Conservation (phyloP, 805 yeast species). For the Candida golubevii region DNA sequence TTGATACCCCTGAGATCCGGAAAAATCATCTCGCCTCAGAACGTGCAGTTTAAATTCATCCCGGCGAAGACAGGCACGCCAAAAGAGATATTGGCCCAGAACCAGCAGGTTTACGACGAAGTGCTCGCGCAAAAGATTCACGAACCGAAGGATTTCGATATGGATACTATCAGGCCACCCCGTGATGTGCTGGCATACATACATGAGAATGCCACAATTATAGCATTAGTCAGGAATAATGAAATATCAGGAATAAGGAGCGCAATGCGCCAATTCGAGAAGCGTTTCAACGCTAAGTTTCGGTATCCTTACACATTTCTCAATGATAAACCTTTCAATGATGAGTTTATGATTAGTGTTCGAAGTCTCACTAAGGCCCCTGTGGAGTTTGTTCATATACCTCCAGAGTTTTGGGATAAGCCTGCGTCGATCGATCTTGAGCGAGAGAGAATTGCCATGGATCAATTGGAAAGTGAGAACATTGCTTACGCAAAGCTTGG, state of each 20-base stretch:
- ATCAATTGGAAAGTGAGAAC: slow-evolving; percentile 35
- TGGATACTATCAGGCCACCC: slow-evolving; percentile 27
- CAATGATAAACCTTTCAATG: slow-evolving; percentile 65
- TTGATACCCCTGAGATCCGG: background rate
- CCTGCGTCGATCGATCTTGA: slow-evolving; percentile 53
- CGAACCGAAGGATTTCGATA: slow-evolving; percentile 46
- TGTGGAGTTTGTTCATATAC: slow-evolving; percentile 38
- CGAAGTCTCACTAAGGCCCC: slow-evolving; percentile 27
- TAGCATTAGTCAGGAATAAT: slow-evolving; percentile 66
- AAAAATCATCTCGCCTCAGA: slow-evolving; percentile 17
- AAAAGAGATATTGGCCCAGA: slow-evolving; percentile 32
- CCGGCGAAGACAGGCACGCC: slow-evolving; percentile 28
- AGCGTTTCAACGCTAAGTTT: slow-evolving; percentile 62
- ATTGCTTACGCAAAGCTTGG: slow-evolving; percentile 57
- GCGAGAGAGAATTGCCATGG: slow-evolving; percentile 38
- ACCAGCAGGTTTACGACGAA: slow-evolving; percentile 35
- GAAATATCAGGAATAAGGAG: slow-evolving; percentile 47
- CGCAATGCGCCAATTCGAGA: slow-evolving; percentile 61
- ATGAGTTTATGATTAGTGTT: slow-evolving; percentile 49
- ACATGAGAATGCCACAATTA: slow-evolving; percentile 70
- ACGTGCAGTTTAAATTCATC: slow-evolving; percentile 32
- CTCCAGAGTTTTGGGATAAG: slow-evolving; percentile 49
- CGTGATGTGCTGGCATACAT: slow-evolving; percentile 23
- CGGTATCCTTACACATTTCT: slow-evolving; percentile 78
- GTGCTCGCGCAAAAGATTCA: slow-evolving; percentile 33